These are phyloP conservation scores for Tolypocladium tundrense DNA, from an alignment of 2,329 filamentous ascomycete genomes.

Conservation along the genomic window DNA sequence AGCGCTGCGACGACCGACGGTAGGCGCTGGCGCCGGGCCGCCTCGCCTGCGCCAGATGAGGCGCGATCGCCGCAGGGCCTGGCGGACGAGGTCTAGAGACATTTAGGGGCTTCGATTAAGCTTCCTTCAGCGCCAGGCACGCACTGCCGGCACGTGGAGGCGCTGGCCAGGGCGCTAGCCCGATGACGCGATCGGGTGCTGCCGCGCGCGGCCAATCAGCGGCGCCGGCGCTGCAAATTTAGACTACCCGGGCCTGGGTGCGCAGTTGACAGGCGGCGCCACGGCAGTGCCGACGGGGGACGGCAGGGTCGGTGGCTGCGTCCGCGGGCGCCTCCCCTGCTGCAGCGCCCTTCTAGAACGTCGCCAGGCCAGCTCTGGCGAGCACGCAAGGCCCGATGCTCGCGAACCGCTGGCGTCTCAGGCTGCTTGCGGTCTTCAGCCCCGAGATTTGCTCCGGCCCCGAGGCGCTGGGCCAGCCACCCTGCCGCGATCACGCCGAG, in stretches of 20 bases:
- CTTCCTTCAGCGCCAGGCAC: neutral
- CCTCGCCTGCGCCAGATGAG: neutral
- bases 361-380: no score
- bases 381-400: no score
- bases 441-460: neutral
- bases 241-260: no score
- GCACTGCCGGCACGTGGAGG: neutral
- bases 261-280: no score
- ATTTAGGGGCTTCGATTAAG: neutral
- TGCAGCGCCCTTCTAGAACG: no score
- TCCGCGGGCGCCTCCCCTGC: no score
- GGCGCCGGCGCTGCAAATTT: constrained; percentile 5
- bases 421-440: neutral
- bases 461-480: neutral
- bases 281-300: no score
- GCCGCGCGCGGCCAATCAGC: constrained; percentile 7
- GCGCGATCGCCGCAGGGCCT: no score
- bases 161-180: constrained; percentile 1
- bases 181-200: constrained; percentile 15
- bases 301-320: no score
- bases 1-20: neutral
- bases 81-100: no score
- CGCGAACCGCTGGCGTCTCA: no score
- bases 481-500: neutral
- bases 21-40: neutral